Percentiles rank a stretch among this genome's conserved stretches.
Evolutionary conservation across 148 eudicot genomes (phyloP).

Genomic region (Pharnaceum exiguum): DNA sequence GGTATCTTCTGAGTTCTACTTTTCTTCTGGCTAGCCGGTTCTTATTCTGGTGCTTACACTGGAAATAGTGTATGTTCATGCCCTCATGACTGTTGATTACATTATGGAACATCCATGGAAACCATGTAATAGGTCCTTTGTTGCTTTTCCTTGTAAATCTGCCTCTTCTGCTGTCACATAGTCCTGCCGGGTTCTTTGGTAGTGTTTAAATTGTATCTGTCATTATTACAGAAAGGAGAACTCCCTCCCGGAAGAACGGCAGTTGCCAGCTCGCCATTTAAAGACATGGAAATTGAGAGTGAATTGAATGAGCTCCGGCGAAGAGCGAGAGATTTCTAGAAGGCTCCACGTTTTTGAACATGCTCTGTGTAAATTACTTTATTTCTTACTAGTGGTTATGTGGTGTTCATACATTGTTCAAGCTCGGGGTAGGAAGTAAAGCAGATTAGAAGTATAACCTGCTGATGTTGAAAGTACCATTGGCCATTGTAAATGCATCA

Average conservation of each 20-base stretch:
- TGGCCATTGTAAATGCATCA: conserved; percentile 8
- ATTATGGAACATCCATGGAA: too few relatives aligned
- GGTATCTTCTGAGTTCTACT: conserved; percentile 36
- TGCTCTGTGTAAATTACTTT: conserved; percentile 13
- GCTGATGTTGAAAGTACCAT: conserved; percentile 5
- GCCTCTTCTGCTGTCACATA: not conserved
- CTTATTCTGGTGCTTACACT: not conserved
- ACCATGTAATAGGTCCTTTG: too few relatives aligned
- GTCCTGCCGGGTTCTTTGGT: not conserved
- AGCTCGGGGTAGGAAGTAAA: conserved; percentile 1
- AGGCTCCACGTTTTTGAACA: not conserved
- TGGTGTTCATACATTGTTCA: not conserved
- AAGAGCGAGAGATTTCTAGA: conserved; percentile 58
- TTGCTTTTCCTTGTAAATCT: not conserved
- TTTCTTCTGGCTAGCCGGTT: not conserved
- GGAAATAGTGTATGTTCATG: not conserved
- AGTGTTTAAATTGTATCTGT: not conserved
- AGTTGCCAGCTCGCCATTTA: conserved; percentile 46
- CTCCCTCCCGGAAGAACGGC: conserved; percentile 86
- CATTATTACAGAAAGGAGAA: conserved; percentile 93
- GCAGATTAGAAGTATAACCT: not conserved
- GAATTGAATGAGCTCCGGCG: conserved; percentile 77
- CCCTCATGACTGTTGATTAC: too few relatives aligned
- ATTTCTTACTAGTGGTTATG: not conserved
- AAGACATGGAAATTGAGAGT: conserved; percentile 70